Evolutionary conservation across 495 filamentous ascomycete species (phyloP).

Genomic region (Penicillium alfredii): DNA sequence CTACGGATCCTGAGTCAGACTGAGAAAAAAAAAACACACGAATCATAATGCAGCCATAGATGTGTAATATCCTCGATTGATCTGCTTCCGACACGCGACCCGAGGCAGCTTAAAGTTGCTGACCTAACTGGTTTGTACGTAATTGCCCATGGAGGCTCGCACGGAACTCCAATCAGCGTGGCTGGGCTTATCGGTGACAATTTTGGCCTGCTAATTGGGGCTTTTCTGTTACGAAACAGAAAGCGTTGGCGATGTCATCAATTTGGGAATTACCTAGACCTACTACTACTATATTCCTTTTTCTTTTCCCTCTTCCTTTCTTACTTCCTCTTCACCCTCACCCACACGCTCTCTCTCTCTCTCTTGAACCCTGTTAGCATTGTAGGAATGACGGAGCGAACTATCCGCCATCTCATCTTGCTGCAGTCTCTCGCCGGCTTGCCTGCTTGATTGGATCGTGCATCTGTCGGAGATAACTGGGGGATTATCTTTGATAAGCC

Average conservation of each 20-base stretch:
- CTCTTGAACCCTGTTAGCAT: slow-evolving; percentile 1
- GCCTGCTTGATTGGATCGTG: slow-evolving; percentile 12
- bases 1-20: no score
- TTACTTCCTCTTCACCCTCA: slow-evolving; percentile 1
- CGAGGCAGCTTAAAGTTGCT: no score
- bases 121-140: no score
- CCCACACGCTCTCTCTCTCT: neutral
- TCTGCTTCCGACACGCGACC: no score
- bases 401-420: slow-evolving; percentile 27
- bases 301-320: neutral
- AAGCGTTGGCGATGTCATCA: no score
- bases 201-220: slow-evolving; percentile 18
- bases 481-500: slow-evolving; percentile 15
- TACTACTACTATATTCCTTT: slow-evolving; percentile 4
- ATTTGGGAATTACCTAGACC: no score
- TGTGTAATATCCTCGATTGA: no score
- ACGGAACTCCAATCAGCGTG: slow-evolving; percentile 15
- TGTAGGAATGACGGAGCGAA: slow-evolving; percentile 29
- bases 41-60: no score
- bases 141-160: slow-evolving; percentile 13
- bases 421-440: slow-evolving; percentile 22
- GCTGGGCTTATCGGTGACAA: slow-evolving; percentile 26
- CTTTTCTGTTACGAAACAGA: no score
- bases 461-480: slow-evolving; percentile 23
- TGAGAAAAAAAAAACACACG: no score